Evolutionary conservation across 495 filamentous ascomycete genomes (phyloP).

Genomic region (Zalerion maritima): DNA sequence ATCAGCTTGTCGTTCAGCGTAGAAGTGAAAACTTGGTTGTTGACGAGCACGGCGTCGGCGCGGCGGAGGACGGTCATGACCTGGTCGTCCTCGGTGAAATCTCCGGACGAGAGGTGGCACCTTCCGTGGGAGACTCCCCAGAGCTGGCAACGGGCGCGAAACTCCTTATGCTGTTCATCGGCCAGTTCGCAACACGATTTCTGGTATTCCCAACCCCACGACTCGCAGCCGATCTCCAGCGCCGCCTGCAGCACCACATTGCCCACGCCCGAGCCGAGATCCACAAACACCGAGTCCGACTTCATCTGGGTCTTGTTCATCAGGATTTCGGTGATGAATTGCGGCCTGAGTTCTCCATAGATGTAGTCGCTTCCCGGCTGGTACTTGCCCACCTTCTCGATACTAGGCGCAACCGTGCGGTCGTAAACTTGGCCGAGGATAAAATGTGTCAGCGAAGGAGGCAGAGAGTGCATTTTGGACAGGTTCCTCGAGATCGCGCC

Average conservation of each 20-base stretch:
- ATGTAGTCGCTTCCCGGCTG: slow-evolving; percentile 80
- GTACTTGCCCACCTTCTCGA: slow-evolving; percentile 67
- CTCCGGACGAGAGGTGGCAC: slow-evolving; percentile 68
- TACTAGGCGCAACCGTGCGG: slow-evolving; percentile 78
- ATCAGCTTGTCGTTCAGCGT: slow-evolving; percentile 73
- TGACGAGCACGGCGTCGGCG: slow-evolving; percentile 87
- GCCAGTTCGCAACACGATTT: slow-evolving; percentile 72
- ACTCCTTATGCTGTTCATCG: slow-evolving; percentile 74
- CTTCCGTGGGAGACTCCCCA: slow-evolving; percentile 76
- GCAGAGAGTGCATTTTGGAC: slow-evolving; percentile 45
- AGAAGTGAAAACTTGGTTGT: slow-evolving; percentile 89
- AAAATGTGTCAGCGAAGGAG: slow-evolving; percentile 55
- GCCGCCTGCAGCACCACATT: slow-evolving; percentile 93
- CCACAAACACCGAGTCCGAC: slow-evolving; percentile 74
- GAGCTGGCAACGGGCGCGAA: slow-evolving; percentile 64
- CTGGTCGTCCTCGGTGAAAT: slow-evolving; percentile 61
- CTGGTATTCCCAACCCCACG: slow-evolving; percentile 96
- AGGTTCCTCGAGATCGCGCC: slow-evolving; percentile 59
- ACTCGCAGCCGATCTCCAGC: slow-evolving; percentile 82
- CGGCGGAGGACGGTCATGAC: slow-evolving; percentile 59
- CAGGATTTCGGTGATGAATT: slow-evolving; percentile 68
- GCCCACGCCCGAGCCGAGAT: slow-evolving; percentile 87
- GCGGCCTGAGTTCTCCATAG: slow-evolving; percentile 82
- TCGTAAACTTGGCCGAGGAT: slow-evolving; percentile 83
- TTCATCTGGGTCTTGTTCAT: slow-evolving; percentile 58